A percentile compares a stretch with the other conserved stretches of the same genome.
Evolutionary conservation across 2,329 filamentous ascomycete species (phyloP).

Genomic region (Microsporum ferrugineum): DNA sequence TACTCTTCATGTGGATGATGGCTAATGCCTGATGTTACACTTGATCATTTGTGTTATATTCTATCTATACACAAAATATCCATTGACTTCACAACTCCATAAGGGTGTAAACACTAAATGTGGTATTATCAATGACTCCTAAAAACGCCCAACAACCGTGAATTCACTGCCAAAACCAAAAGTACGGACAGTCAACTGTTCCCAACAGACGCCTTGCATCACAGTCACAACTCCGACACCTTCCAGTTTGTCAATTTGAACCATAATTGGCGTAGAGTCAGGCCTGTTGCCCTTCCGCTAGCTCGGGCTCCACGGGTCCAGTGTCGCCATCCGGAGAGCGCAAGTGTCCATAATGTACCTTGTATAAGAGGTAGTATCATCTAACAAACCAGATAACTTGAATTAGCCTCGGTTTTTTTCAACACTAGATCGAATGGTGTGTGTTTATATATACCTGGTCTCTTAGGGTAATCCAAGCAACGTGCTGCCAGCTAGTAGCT

Average conservation of each 20-base stretch:
- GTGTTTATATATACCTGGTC: slow-evolving; percentile 60
- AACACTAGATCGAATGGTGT: neutral
- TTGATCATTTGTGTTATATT: neutral
- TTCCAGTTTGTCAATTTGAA: slow-evolving; percentile 88
- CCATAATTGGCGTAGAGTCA: slow-evolving; percentile 80
- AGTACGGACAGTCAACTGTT: neutral
- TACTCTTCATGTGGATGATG: neutral
- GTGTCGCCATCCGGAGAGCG: slow-evolving; percentile 74
- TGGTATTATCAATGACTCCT: neutral
- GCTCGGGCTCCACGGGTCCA: slow-evolving; percentile 75
- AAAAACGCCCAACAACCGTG: neutral
- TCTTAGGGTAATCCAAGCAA: slow-evolving; percentile 71
- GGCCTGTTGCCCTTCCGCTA: slow-evolving; percentile 64
- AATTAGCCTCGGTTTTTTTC: neutral
- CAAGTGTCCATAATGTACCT: slow-evolving; percentile 77
- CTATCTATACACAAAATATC: neutral
- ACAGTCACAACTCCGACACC: slow-evolving; percentile 39
- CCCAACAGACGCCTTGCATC: no score
- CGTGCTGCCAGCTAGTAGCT: slow-evolving; percentile 66
- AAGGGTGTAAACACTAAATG: neutral
- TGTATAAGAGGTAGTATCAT: slow-evolving; percentile 78
- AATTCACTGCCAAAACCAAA: neutral
- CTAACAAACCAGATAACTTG: slow-evolving; percentile 32
- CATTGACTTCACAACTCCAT: neutral
- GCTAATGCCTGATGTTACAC: neutral